These are phyloP conservation scores for Epichloe sibirici DNA, from an alignment of 2,329 filamentous ascomycete genomes.

Conservation along the genomic window DNA sequence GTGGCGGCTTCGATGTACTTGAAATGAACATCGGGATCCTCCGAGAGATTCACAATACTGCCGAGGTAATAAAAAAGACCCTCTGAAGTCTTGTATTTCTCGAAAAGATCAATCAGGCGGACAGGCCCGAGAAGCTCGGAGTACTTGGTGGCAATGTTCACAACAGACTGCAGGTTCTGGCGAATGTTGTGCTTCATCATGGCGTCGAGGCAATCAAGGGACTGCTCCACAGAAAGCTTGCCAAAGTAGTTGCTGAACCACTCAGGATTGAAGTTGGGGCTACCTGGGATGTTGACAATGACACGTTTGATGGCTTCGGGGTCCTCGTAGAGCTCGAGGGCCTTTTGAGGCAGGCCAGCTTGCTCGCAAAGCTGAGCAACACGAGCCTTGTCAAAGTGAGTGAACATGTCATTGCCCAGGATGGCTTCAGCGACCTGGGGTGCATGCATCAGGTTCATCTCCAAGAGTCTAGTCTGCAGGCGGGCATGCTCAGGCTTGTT, in stretches of 20 bases:
- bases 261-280: constrained; percentile 77
- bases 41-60: constrained; percentile 92
- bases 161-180: constrained; percentile 87
- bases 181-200: constrained; percentile 97
- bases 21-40: constrained; percentile 93
- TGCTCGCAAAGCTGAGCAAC: constrained; percentile 89
- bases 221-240: constrained; percentile 88
- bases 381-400: constrained; percentile 83
- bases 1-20: constrained; percentile 99
- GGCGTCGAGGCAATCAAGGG: constrained; percentile 82
- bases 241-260: constrained; percentile 92
- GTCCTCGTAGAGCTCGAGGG: constrained; percentile 90
- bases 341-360: constrained; percentile 74
- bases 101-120: constrained; percentile 81
- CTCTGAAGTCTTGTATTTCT: constrained; percentile 95
- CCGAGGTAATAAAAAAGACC: constrained; percentile 99
- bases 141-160: constrained; percentile 95
- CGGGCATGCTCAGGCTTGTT: constrained; percentile 90
- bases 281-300: constrained; percentile 67
- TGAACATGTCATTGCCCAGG: constrained; percentile 96
- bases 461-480: constrained; percentile 84
- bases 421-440: constrained; percentile 97
- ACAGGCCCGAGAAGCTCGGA: constrained; percentile 86
- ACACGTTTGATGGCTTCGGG: constrained; percentile 82
- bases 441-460: constrained; percentile 96